Evolutionary conservation across 805 yeast genomes (phyloP), one percentile per base, ranked within the genome.

Genomic region (Wickerhamiella alocasiicola): DNA sequence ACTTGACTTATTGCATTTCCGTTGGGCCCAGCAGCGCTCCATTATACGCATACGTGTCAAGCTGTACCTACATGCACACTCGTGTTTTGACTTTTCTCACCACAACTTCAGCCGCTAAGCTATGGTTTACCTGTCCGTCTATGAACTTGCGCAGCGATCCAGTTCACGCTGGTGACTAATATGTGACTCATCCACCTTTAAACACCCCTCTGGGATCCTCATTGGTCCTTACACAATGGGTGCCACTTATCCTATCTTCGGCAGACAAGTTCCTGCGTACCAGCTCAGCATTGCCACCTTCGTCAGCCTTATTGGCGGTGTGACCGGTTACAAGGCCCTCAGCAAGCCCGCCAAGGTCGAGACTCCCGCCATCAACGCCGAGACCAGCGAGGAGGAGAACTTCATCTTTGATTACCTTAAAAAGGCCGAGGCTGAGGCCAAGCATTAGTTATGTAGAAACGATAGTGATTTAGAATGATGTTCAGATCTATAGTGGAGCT

Each of bases 381-480:
- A 75, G 43, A 72, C 85, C 38, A 76, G 84, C 52, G 96, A 84
- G 56, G 96, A 87, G 68, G 94, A 82, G 63, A 76, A 79, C 62
- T 87, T 81, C 67, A 78, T 87, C 45, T 46, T 55, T 53, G 81
- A 76, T 55, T 85, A 74, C 70, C 67, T 76, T 63, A 62, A 67
- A 59, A 63, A 69, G 57, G 64, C 62, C 48, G 69, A 66, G 50
- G 55, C 47, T 43, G 48, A 50, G 47, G 41, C 40, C 21, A 36
- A 41, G 37, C 43, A 39, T 31, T 39, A 39, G 20, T 29, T 23
- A 27, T 18, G 19, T 7, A 7, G 26, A 7, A 23, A 23, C 7
- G 7, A 23, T 23, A 23, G 11, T 11, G 11, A 7, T 23, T 23
- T 23, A 23, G 11, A 7, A n/a, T n/a, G n/a, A n/a, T n/a, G n/a